A percentile compares a stretch with the other conserved stretches of the same genome.
Evolutionary conservation across 495 filamentous ascomycete species (phyloP).

Genomic region (Aspergillus steynii): DNA sequence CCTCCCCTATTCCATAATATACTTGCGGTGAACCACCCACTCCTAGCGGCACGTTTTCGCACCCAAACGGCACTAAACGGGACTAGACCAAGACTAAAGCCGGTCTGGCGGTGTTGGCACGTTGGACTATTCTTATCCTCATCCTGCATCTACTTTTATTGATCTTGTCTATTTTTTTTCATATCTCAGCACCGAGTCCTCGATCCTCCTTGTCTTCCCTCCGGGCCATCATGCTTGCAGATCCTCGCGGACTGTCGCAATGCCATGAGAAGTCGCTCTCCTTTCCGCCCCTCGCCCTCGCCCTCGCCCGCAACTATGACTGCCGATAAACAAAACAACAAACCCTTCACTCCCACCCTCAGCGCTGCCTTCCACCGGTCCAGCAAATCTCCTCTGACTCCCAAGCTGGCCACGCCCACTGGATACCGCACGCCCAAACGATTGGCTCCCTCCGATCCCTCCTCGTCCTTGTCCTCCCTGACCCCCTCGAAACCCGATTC

Average conservation of each 20-base stretch:
- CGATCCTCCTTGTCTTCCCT: constrained; percentile 11
- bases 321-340: constrained; percentile 55
- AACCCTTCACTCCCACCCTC: constrained; percentile 53
- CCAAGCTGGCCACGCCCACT: constrained; percentile 48
- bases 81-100: not conserved
- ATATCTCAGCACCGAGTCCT: not conserved
- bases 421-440: constrained; percentile 36
- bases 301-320: constrained; percentile 43
- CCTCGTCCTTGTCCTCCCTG: constrained; percentile 17
- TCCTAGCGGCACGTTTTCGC: too few relatives aligned
- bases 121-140: not conserved
- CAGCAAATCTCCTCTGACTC: constrained; percentile 47
- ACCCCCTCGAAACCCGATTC: constrained; percentile 33
- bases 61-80: not conserved
- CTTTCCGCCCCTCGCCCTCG: constrained; percentile 26
- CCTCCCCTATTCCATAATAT: too few relatives aligned
- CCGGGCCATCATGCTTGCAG: constrained; percentile 43
- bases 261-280: constrained; percentile 39
- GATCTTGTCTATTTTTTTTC: too few relatives aligned
- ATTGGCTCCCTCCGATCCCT: constrained; percentile 37
- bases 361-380: constrained; percentile 45
- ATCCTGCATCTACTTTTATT: not conserved
- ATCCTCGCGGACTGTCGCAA: constrained; percentile 34
- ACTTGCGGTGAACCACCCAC: too few relatives aligned
- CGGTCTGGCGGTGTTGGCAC: too few relatives aligned